Percentiles rank a stretch among this genome's conserved stretches.
Conservation (phyloP, 108 stramenopile genomes). For the Asterionellopsis glacialis region DNA sequence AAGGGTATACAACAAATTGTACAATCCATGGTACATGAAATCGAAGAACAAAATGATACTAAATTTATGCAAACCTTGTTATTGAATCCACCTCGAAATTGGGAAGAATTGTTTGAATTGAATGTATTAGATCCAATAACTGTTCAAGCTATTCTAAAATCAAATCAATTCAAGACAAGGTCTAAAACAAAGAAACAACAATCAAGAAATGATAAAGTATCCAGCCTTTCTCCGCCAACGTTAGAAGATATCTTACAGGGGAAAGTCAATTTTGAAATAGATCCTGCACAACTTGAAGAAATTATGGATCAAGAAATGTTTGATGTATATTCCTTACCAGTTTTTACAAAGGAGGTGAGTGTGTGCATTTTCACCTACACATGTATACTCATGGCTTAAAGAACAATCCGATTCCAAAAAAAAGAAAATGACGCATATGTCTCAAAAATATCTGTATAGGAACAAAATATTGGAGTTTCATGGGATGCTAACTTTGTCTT, state of each 20-base stretch:
- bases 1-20: constrained; percentile 24
- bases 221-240: constrained; percentile 9
- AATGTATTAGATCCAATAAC: constrained; percentile 27
- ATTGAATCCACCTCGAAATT: constrained; percentile 16
- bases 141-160: constrained; percentile 24
- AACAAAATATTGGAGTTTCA: too few relatives aligned
- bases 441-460: too few relatives aligned
- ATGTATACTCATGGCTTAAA: background rate
- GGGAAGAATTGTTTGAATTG: constrained; percentile 26
- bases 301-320: constrained; percentile 65
- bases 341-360: constrained; percentile 30
- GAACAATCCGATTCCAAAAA: too few relatives aligned
- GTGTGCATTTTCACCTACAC: constrained; percentile 16
- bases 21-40: background rate
- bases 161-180: constrained; percentile 15
- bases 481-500: too few relatives aligned
- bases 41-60: constrained; percentile 8
- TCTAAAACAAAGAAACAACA: constrained; percentile 10
- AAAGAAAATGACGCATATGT: too few relatives aligned
- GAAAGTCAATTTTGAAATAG: constrained; percentile 38
- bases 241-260: constrained; percentile 50
- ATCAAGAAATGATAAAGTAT: too few relatives aligned
- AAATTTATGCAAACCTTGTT: constrained; percentile 16
- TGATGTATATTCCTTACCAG: constrained; percentile 72
- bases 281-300: constrained; percentile 43